Percentiles rank a stretch among this genome's conserved stretches.
phyloP scores from a whole-genome alignment of 768 basidiomycete species.

The Boletus vinaceobasis region DNA sequence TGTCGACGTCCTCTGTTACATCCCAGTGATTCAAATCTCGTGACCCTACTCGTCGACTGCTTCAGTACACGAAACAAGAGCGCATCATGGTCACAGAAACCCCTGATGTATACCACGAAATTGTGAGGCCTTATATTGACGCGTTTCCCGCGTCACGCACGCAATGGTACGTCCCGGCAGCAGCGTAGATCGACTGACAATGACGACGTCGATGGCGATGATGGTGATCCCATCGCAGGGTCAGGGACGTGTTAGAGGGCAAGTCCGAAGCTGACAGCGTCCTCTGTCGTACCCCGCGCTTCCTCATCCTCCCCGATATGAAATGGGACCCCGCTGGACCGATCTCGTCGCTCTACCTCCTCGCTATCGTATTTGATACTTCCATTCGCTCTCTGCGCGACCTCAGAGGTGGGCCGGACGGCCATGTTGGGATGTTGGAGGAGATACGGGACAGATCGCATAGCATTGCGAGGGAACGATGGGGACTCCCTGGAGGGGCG shows the following conservation, averaged over 20 bases:
- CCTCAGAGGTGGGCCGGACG: conserved; percentile 41
- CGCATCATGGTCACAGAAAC: conserved; percentile 78
- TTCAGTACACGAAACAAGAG: conserved; percentile 74
- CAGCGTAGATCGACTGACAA: neutral
- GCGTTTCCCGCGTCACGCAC: conserved; percentile 74
- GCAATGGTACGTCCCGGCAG: conserved; percentile 58
- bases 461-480: conserved; percentile 54
- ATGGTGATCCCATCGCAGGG: conserved; percentile 46
- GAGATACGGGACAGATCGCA: conserved; percentile 58
- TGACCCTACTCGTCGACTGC: neutral
- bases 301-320: conserved; percentile 89
- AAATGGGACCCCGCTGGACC: conserved; percentile 89
- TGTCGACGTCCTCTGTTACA: neutral
- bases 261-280: conserved; percentile 71
- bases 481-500: conserved; percentile 59
- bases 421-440: conserved; percentile 65
- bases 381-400: conserved; percentile 74
- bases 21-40: neutral
- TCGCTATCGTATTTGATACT: conserved; percentile 66
- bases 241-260: conserved; percentile 78
- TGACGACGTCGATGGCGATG: neutral
- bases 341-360: conserved; percentile 71
- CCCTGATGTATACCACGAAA: conserved; percentile 61
- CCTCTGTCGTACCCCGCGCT: conserved; percentile 59
- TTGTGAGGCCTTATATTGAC: conserved; percentile 78